Percentiles rank a stretch among this genome's conserved stretches.
Evolutionary conservation across 2,329 filamentous ascomycete species (phyloP).

Genomic region (Fusarium sp.): DNA sequence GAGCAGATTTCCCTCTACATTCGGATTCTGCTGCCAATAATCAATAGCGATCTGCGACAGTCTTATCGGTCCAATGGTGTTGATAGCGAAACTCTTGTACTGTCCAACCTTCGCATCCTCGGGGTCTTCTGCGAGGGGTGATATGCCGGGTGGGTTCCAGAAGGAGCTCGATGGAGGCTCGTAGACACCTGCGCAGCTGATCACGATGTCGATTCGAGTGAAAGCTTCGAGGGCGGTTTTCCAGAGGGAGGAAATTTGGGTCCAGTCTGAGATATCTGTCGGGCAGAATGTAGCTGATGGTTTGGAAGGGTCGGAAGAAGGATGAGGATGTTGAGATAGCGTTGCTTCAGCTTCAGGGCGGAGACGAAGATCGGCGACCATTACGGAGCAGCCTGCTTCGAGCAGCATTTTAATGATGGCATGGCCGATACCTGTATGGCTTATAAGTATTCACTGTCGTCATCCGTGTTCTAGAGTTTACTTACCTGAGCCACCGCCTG

Average conservation of each 20-base stretch:
- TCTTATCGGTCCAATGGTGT: slow-evolving; percentile 44
- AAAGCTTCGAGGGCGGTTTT: slow-evolving; percentile 56
- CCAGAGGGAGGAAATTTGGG: slow-evolving; percentile 43
- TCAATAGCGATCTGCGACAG: slow-evolving; percentile 45
- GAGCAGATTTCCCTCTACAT: slow-evolving; percentile 38
- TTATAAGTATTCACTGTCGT: neutral
- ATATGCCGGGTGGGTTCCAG: slow-evolving; percentile 44
- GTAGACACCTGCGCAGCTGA: slow-evolving; percentile 70
- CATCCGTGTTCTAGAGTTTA: neutral
- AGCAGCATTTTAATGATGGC: neutral
- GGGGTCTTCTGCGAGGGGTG: slow-evolving; percentile 30
- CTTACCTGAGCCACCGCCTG: slow-evolving; percentile 31
- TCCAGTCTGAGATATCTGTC: slow-evolving; percentile 43
- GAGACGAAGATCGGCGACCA: slow-evolving; percentile 8
- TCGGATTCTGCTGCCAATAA: slow-evolving; percentile 45
- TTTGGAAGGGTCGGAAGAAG: neutral
- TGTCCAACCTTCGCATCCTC: slow-evolving; percentile 30
- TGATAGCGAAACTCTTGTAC: slow-evolving; percentile 44
- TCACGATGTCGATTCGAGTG: slow-evolving; percentile 67
- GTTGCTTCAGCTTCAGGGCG: slow-evolving; percentile 25
- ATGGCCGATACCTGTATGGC: slow-evolving; percentile 13
- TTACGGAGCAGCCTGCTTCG: slow-evolving; percentile 4
- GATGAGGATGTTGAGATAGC: neutral
- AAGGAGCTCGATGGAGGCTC: slow-evolving; percentile 45
- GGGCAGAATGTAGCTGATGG: slow-evolving; percentile 36